Base-by-base conservation (phyloP, 2,329 filamentous ascomycete species). In the Claviceps sp. region DNA sequence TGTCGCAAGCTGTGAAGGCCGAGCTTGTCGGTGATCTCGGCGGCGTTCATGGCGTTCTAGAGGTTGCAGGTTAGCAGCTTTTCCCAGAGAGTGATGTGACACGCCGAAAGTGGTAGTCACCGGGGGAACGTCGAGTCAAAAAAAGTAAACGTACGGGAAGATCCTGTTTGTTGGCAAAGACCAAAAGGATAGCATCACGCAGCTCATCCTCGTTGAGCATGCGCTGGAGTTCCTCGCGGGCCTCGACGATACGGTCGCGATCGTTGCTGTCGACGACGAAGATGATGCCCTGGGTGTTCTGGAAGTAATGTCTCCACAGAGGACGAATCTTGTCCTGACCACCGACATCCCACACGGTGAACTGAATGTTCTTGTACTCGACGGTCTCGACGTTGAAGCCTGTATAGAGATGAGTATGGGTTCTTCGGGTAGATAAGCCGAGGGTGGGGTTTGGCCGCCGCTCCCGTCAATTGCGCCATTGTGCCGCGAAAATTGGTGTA, bases 131-230 rank as follows among this genome's bases (percentile, higher is more conserved):
- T 4, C 10, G 30, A 34, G 11, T 10, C 1, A 52, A 41, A 40
- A 54, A 42, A 26, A 10, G 10, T 13, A 3, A 8, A 80, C 89
- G 71, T 78, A 96, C 93, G 64, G 86, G 85, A 73, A 97, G 77
- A 90, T 98, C 93, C 80, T 98, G 93, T 81, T 98, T 98, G 84
- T 98, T 98, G 74, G 93, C 93, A 68, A 98, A 98, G 66, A 98
- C 91, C 65, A 98, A 77, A 63, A 98, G 82, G 64, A 96, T 84
- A 61, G 93, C 93, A 70, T 98, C 93, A 70, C 91, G 87, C 73
- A 98, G 89, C 78, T 98, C 93, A 62, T 95, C 87, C 75, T 98
- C 93, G 75, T 97, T 95, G 71, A 98, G 83, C 83, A 98, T 98
- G 71, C 93, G 86, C 73, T 95, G 88, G 67, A 98, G 79, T 74